These are phyloP conservation scores for Podospora bellae-mahoneyi DNA, from an alignment of 495 filamentous ascomycete species.

Conservation along the genomic window DNA sequence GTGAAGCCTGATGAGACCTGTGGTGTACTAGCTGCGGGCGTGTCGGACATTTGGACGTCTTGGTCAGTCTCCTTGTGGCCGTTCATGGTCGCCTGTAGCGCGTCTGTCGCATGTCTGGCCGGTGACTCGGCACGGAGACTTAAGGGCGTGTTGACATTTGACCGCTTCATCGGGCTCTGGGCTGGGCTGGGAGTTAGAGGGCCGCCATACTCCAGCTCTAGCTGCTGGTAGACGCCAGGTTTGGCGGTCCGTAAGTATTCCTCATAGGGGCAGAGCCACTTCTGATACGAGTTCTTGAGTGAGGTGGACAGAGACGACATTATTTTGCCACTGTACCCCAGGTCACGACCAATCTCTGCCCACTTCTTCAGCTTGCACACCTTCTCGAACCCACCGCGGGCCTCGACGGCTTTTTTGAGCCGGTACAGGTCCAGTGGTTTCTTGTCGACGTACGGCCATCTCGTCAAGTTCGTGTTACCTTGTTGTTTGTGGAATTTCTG, in stretches of 20 bases:
- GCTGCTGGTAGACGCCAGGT: slow-evolving; percentile 92
- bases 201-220: slow-evolving; percentile 90
- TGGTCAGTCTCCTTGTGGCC: slow-evolving; percentile 46
- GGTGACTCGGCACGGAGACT: slow-evolving; percentile 65
- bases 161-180: slow-evolving; percentile 78
- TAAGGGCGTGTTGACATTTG: slow-evolving; percentile 64
- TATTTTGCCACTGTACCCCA: slow-evolving; percentile 99
- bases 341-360: slow-evolving; percentile 95
- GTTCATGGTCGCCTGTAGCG: slow-evolving; percentile 63
- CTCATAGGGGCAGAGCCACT: slow-evolving; percentile 95
- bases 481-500: slow-evolving; percentile 96
- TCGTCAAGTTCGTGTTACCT: slow-evolving; percentile 79
- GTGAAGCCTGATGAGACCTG: slow-evolving; percentile 65
- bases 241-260: slow-evolving; percentile 90
- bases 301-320: slow-evolving; percentile 99
- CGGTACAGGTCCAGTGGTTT: slow-evolving; percentile 94
- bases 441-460: slow-evolving; percentile 95
- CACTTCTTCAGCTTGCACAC: slow-evolving; percentile 98
- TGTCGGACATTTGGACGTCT: slow-evolving; percentile 55
- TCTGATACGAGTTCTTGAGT: slow-evolving; percentile 95
- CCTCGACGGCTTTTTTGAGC: slow-evolving; percentile 93
- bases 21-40: slow-evolving; percentile 43
- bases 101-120: slow-evolving; percentile 62
- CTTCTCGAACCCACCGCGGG: slow-evolving; percentile 86
- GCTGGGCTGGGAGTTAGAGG: slow-evolving; percentile 91